These are phyloP conservation scores for Mortierella sp. DNA, from an alignment of 371 early-diverging fungal species.

Conservation along the genomic window DNA sequence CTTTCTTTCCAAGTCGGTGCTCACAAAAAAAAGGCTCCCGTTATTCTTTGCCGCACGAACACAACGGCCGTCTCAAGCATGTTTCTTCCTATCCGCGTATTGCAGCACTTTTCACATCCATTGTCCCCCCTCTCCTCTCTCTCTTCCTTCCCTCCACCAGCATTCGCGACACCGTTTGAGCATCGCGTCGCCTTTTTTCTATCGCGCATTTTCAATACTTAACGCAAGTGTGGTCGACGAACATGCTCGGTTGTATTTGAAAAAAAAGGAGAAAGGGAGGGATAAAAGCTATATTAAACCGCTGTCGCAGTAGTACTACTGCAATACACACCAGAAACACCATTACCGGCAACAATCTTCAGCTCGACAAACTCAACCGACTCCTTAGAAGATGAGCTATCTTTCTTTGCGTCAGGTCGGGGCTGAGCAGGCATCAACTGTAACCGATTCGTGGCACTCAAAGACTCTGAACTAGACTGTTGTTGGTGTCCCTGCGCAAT, in stretches of 20 bases:
- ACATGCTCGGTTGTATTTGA: neutral
- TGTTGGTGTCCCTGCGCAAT: slow-evolving; percentile 23
- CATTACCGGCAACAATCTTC: slow-evolving; percentile 55
- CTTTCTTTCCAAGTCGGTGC: neutral
- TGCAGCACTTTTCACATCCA: too few relatives aligned
- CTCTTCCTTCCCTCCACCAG: too few relatives aligned
- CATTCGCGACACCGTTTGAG: neutral
- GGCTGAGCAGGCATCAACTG: slow-evolving; percentile 52
- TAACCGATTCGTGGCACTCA: slow-evolving; percentile 45
- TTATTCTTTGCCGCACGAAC: neutral
- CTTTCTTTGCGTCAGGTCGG: slow-evolving; percentile 8
- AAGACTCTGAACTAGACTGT: neutral
- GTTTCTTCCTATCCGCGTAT: too few relatives aligned
- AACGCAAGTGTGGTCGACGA: too few relatives aligned
- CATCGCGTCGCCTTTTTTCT: neutral
- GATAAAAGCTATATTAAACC: neutral
- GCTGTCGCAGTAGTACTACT: neutral
- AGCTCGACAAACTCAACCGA: slow-evolving; percentile 33
- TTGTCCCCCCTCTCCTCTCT: too few relatives aligned
- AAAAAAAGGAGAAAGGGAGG: neutral
- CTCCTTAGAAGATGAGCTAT: too few relatives aligned
- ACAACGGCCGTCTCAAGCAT: neutral
- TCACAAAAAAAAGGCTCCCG: neutral
- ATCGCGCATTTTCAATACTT: neutral
- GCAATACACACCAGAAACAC: slow-evolving; percentile 52